A percentile compares a stretch with the other conserved stretches of the same genome.
These are phyloP conservation scores for Acanthamoeba castellanii DNA, from an alignment of 208 protist species.

Conservation along the genomic window DNA sequence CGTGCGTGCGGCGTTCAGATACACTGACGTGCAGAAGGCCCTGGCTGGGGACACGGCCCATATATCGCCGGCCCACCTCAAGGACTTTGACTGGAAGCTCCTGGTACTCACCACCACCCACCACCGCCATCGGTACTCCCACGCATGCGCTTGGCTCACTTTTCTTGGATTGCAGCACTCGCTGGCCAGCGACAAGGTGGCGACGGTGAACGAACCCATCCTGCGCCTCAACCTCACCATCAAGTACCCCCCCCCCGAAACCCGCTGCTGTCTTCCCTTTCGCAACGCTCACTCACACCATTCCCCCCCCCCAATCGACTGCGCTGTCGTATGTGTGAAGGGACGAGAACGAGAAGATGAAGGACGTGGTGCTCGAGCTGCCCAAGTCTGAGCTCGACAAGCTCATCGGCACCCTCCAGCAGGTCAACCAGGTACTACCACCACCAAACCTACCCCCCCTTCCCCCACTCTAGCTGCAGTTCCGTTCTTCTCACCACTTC, in stretches of 20 bases:
- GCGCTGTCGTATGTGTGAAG: not conserved
- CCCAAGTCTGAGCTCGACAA: conserved; percentile 31
- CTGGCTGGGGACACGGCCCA: not conserved
- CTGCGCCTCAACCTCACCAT: conserved; percentile 28
- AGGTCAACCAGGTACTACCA: conserved; percentile 16
- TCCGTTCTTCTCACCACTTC: not conserved
- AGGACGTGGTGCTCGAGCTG: conserved; percentile 11
- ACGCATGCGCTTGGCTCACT: not conserved
- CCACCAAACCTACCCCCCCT: not conserved
- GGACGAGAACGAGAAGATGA: conserved; percentile 27
- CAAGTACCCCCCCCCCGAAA: not conserved
- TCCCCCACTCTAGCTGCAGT: too few relatives aligned
- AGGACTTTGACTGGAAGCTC: conserved; percentile 51
- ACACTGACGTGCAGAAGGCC: conserved; percentile 26
- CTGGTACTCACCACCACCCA: not conserved
- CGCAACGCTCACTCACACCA: not conserved
- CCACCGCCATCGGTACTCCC: not conserved
- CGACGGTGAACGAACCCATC: conserved; percentile 31
- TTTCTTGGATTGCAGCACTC: not conserved
- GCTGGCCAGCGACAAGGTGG: conserved; percentile 33
- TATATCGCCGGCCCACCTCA: not conserved
- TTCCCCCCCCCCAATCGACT: not conserved
- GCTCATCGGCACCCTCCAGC: conserved; percentile 5
- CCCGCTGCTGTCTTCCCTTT: not conserved
- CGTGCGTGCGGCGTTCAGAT: not conserved